Conservation (phyloP, 768 basidiomycete genomes). For the Russula sp. region DNA sequence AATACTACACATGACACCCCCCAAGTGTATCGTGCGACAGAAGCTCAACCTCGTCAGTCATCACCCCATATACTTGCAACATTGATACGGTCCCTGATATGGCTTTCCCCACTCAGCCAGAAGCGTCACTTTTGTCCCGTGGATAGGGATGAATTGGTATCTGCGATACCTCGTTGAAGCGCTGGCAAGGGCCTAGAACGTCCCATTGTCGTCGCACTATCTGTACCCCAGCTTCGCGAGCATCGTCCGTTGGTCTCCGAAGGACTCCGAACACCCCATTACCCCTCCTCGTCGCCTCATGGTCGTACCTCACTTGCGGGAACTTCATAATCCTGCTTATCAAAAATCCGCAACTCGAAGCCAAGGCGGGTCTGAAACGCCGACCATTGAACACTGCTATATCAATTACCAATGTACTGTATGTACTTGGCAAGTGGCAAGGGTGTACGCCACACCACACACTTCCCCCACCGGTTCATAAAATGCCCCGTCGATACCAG, state of each 20-base stretch:
- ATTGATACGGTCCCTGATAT: slow-evolving; percentile 10
- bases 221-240: slow-evolving; percentile 5
- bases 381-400: not conserved
- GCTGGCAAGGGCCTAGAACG: slow-evolving; percentile 16
- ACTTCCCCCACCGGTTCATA: not conserved
- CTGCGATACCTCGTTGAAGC: slow-evolving; percentile 9
- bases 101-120: slow-evolving; percentile 2
- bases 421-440: no score
- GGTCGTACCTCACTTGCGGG: not conserved
- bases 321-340: not conserved
- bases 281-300: not conserved
- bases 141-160: slow-evolving; percentile 2
- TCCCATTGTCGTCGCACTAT: slow-evolving; percentile 14
- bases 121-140: slow-evolving; percentile 2
- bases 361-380: not conserved
- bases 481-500: not conserved
- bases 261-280: slow-evolving; percentile 13
- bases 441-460: not conserved
- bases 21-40: not conserved
- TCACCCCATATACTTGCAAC: slow-evolving; percentile 2
- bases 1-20: slow-evolving; percentile 1
- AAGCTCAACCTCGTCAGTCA: not conserved
- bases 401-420: not conserved
- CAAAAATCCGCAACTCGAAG: not conserved
- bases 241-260: slow-evolving; percentile 8